Evolutionary conservation across 2,329 filamentous ascomycete species (phyloP).

Genomic region (Colletotrichum cuscutae): DNA sequence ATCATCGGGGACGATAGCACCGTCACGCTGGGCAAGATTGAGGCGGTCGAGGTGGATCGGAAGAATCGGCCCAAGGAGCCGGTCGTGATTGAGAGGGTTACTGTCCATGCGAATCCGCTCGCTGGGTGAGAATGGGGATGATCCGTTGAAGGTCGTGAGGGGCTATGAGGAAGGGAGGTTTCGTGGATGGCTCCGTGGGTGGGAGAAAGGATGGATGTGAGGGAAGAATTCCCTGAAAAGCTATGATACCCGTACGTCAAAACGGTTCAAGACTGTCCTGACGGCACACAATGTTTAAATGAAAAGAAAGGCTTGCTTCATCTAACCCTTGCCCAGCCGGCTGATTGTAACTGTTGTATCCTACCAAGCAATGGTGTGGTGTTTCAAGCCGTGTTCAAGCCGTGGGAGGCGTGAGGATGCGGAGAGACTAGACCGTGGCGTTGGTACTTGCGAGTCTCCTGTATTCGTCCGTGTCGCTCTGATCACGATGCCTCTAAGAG

Average conservation of each 20-base stretch:
- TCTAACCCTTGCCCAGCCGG: too few species aligned
- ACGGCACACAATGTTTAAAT: background rate
- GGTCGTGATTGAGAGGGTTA: slow-evolving; percentile 74
- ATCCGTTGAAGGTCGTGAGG: background rate
- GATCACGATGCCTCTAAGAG: too few species aligned
- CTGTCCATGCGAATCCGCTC: slow-evolving; percentile 83
- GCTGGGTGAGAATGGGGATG: slow-evolving; percentile 59
- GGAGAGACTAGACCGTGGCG: too few species aligned
- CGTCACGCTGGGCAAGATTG: slow-evolving; percentile 75
- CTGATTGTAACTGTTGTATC: too few species aligned
- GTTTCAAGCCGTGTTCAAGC: too few species aligned
- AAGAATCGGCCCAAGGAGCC: slow-evolving; percentile 78
- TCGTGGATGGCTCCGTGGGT: background rate
- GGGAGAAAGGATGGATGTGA: background rate
- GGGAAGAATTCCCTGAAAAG: background rate
- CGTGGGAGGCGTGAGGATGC: too few species aligned
- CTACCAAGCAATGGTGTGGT: too few species aligned
- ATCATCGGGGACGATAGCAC: slow-evolving; percentile 73
- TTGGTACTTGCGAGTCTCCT: too few species aligned
- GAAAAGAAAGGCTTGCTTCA: background rate
- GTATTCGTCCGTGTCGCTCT: too few species aligned
- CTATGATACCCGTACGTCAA: background rate
- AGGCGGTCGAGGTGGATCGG: slow-evolving; percentile 78
- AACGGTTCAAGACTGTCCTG: background rate
- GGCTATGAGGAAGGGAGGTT: background rate